Evolutionary conservation across 495 filamentous ascomycete genomes (phyloP), one percentile per base, ranked within the genome.

Genomic region (Alectoria sarmentosa): DNA sequence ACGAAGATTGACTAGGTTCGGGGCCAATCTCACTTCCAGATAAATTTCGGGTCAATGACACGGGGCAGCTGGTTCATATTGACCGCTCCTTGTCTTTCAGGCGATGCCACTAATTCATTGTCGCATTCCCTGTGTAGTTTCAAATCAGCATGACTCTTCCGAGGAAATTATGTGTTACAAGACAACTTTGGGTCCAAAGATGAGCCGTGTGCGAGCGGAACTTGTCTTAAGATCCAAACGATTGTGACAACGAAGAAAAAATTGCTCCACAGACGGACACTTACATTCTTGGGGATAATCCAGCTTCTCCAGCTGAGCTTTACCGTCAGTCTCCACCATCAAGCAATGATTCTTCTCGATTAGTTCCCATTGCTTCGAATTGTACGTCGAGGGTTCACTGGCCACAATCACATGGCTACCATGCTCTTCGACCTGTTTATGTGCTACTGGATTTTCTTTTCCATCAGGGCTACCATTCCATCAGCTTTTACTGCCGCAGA

Each of bases 361-460:
- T 62, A 81, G 67, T 61, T 74, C 67, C 80, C 80, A 82, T 55
- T 83, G 78, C 42, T 71, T 69, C 44, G 71, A 61, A 36, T 78
- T 72, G 64, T 79, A 80, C 41, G 80, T 82, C 10, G 73, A 77
- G 28, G 80, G 80, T 69, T 83, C 80, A 63, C 78, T 80, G 21
- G 79, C 78, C 41, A 83, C 70, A 67, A 83, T 82, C 10, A 78
- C 71, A 68, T 83, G 80, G 39, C 69, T 74, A 9, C 78, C 79
- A 70, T 70, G 37, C 73, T 74, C 34, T 73, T 71, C 19, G 61
- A 60, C 41, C 61, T 67, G 46, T 67, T 73, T 14, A 63, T 70
- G 26, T 66, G 75, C 60, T 63, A 39, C 52, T 66, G 67, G 60
- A 73, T 73, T 7, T 67, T 65, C 26, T 70, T 67, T 32, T 76